A percentile compares a stretch with the other conserved stretches of the same genome.
Evolutionary conservation across 164 flowering plant genomes (phyloP).

Genomic region (Nymphaea colorata): DNA sequence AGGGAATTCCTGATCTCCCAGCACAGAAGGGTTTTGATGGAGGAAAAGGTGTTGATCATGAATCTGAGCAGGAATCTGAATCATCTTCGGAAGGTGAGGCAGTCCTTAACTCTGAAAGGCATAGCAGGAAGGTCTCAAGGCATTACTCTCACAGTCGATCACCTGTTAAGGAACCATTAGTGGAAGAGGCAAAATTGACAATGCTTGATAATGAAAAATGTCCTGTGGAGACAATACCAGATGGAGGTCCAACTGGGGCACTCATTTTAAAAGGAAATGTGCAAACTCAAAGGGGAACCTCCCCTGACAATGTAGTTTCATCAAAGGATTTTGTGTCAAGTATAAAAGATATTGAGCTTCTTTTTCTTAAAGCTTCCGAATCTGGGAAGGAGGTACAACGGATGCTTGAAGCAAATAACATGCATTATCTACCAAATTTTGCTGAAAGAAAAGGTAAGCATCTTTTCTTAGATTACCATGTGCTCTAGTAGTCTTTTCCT

Average conservation of each 20-base stretch:
- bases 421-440: conserved; percentile 63
- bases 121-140: background rate
- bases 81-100: background rate
- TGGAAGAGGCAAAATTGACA: background rate
- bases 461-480: conserved; percentile 4
- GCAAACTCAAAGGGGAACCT: conserved; percentile 25
- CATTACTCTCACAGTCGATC: background rate
- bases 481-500: background rate
- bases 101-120: background rate
- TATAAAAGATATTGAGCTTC: conserved; percentile 72
- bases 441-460: conserved; percentile 50
- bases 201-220: conserved; percentile 23
- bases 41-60: conserved; percentile 30
- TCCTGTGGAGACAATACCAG: conserved; percentile 33
- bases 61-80: conserved; percentile 16
- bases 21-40: conserved; percentile 61
- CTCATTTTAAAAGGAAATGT: conserved; percentile 20
- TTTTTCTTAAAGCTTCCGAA: conserved; percentile 78
- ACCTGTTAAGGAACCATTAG: background rate
- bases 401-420: conserved; percentile 93
- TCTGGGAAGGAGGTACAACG: conserved; percentile 85
- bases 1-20: conserved; percentile 34
- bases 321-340: conserved; percentile 67
- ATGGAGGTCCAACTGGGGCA: conserved; percentile 21
- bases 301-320: conserved; percentile 27